phyloP scores from a whole-genome alignment of 2,329 filamentous ascomycete genomes.

The Aspergillus hortae region DNA sequence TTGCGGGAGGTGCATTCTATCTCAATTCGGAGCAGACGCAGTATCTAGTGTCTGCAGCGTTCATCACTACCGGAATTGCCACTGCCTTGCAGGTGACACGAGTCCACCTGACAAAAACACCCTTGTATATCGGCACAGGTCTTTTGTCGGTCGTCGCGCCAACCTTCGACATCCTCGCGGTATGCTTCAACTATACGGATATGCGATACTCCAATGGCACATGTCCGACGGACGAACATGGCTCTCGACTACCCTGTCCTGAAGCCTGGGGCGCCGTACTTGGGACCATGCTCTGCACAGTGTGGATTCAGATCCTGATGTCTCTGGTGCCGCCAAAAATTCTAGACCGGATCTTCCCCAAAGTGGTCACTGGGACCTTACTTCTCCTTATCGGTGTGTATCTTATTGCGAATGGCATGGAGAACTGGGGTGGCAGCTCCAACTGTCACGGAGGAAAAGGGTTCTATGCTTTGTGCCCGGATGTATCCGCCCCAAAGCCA shows the following conservation, averaged over 20 bases:
- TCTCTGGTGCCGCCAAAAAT: conserved; percentile 68
- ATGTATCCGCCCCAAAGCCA: conserved; percentile 64
- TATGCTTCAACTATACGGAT: conserved; percentile 68
- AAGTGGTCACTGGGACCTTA: conserved; percentile 72
- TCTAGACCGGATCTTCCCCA: conserved; percentile 72
- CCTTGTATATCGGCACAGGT: conserved; percentile 74
- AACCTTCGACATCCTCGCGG: conserved; percentile 72
- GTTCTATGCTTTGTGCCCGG: conserved; percentile 63
- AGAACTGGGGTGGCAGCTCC: conserved; percentile 66
- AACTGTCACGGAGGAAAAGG: conserved; percentile 55
- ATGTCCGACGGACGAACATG: conserved; percentile 58
- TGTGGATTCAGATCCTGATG: conserved; percentile 67
- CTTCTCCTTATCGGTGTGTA: conserved; percentile 68
- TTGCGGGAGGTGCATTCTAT: conserved; percentile 61
- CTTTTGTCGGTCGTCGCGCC: conserved; percentile 76
- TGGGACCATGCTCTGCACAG: conserved; percentile 64
- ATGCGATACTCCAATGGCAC: conserved; percentile 71
- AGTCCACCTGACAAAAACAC: conserved; percentile 69
- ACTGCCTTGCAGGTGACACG: conserved; percentile 74
- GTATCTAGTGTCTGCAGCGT: conserved; percentile 73
- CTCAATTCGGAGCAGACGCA: conserved; percentile 60
- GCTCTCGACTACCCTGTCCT: conserved; percentile 68
- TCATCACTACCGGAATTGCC: conserved; percentile 75
- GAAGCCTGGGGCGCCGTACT: conserved; percentile 72
- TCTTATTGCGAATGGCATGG: conserved; percentile 67